Evolutionary conservation across 306 rosid species (phyloP), one percentile per base, ranked within the genome.

Genomic region (Hippophae tibetana): DNA sequence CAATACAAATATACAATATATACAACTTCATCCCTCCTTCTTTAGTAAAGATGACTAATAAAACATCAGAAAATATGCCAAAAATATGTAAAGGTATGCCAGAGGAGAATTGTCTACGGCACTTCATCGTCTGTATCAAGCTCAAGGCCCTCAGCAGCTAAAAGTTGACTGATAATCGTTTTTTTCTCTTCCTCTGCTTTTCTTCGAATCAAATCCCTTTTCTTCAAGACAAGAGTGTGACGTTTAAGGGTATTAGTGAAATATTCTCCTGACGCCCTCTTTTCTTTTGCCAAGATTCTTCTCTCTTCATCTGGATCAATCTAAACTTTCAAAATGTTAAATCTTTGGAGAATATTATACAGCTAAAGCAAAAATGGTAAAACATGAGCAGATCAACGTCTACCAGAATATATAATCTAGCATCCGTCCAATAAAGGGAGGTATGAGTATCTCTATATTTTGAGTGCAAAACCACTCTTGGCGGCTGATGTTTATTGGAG

Each of bases 101-200:
- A 31, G 38, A 31, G 5, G 26, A 49, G 14, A 14, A 49, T 13
- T 49, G 53, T 49, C 53, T 49, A 49, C 23, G 23, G 23, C 7
- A 7, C 53, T 13, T 85, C 95, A 13, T 79, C 86, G 23, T 87
- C 92, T 40, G 97, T 46, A 52, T 85, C 98, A 27, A 90, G 95
- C 78, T 90, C 97, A 51, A 90, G 95, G 54, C 98, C 98, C 71
- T 90, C 98, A 25, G 81, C 85, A 7, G 96, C 98, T 69, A 90
- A 81, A 67, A 90, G 94, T 53, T 61, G 84, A 55, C 75, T 40
- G 47, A 90, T 81, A 54, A 73, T 60, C 81, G 49, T 82, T 68
- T 63, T 79, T 76, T 76, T 83, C 47, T 87, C 98, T 63, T 87
- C 95, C 54, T 87, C 95, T 0, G 96, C 87, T 63, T 83, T 87